Evolutionary conservation across 2,329 filamentous ascomycete genomes (phyloP).

Genomic region (Xenoacremonium recifei): DNA sequence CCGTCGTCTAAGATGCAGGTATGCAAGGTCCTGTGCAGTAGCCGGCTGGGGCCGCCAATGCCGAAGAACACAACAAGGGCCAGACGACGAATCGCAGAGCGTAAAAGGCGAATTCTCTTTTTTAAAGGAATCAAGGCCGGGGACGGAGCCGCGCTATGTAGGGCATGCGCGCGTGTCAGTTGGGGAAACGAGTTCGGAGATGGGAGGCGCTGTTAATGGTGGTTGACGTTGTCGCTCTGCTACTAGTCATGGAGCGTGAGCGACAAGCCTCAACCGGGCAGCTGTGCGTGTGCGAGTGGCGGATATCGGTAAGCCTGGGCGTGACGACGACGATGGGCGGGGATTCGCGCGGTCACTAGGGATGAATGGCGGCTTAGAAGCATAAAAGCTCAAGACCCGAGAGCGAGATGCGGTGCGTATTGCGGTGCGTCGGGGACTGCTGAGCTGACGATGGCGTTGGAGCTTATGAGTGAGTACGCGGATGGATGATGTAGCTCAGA

Average conservation of each 20-base stretch:
- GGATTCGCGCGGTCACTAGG: conserved; percentile 3
- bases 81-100: conserved; percentile 20
- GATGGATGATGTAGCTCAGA: no score
- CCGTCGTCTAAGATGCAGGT: conserved; percentile 17
- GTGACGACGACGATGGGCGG: conserved; percentile 8
- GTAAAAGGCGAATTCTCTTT: conserved; percentile 11
- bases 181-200: conserved; percentile 6
- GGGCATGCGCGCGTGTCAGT: conserved; percentile 1
- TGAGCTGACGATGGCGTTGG: no score
- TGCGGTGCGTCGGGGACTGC: no score
- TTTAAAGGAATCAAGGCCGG: conserved; percentile 9
- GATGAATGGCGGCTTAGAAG: not conserved
- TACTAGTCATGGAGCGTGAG: conserved; percentile 1
- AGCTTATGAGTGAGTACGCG: no score
- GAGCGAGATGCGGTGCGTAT: not conserved
- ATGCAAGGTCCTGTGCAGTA: conserved; percentile 22
- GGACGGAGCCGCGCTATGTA: conserved; percentile 2
- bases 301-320: conserved; percentile 4
- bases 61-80: conserved; percentile 6
- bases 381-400: not conserved
- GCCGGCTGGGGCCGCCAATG: conserved; percentile 19
- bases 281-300: no score
- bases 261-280: not conserved
- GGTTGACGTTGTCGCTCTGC: conserved; percentile 17
- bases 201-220: conserved; percentile 11